These are phyloP conservation scores for Lentithecium fluviatile DNA, from an alignment of 495 filamentous ascomycete species.

Conservation along the genomic window DNA sequence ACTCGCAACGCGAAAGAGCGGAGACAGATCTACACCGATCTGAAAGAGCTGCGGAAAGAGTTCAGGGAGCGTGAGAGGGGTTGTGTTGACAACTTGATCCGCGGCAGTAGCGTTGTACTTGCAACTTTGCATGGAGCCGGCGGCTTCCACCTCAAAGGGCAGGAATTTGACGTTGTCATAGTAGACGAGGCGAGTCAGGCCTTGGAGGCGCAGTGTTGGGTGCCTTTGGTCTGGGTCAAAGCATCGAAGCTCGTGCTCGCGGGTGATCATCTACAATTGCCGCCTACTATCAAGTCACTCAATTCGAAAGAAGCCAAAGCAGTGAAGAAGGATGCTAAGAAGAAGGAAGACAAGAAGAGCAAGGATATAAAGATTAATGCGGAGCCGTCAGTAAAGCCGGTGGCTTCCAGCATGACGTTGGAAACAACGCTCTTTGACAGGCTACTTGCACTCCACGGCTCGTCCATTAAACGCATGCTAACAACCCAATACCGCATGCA, in stretches of 20 bases:
- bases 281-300: constrained; percentile 86
- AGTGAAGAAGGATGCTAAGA: constrained; percentile 25
- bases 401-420: constrained; percentile 52
- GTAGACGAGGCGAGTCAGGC: constrained; percentile 97
- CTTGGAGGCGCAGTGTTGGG: constrained; percentile 96
- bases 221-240: constrained; percentile 64
- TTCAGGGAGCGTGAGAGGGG: constrained; percentile 79
- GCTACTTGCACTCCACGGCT: constrained; percentile 76
- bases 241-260: constrained; percentile 87
- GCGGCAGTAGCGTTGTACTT: constrained; percentile 79
- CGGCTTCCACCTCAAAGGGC: constrained; percentile 73
- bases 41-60: constrained; percentile 84
- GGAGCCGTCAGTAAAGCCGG: constrained; percentile 35
- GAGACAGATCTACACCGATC: constrained; percentile 76
- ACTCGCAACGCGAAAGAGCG: constrained; percentile 77
- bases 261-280: constrained; percentile 91
- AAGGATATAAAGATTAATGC: constrained; percentile 26
- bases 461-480: constrained; percentile 84
- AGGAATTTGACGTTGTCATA: constrained; percentile 89
- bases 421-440: constrained; percentile 91
- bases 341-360: constrained; percentile 31
- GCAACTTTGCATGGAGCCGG: constrained; percentile 93
- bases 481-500: constrained; percentile 99
- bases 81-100: constrained; percentile 73
- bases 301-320: constrained; percentile 52